Evolutionary conservation across 495 filamentous ascomycete genomes (phyloP), one percentile per base, ranked within the genome.

Genomic region (Aspergillus avenaceus): DNA sequence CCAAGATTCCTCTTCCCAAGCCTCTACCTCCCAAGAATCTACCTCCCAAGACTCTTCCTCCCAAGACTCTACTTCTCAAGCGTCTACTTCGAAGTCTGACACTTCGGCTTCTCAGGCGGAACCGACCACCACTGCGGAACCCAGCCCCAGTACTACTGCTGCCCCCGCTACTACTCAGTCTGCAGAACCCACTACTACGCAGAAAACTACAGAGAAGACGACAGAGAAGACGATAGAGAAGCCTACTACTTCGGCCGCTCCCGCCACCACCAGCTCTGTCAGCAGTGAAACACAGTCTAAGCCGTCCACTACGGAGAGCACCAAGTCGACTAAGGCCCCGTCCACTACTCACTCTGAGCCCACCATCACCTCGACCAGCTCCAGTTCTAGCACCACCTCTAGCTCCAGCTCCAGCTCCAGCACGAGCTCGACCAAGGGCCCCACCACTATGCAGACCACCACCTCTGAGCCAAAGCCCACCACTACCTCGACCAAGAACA

Each of bases 361-460:
- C 52, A 61, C 14, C 76, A 80, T 61, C 60, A 64, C 13, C 61
- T 67, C 21, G 4, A 62, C 72, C 43, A 43, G 71, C 16, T 65
- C 68, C 47, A 70, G 69, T 34, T 66, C 72, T 0, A 55, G 79
- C 49, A 49, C 75, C 6, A 72, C 76, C 40, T 69, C 73, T 40
- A 76, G 78, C 49, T 69, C 70, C 18, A 74, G 11, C 21, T 64
- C 68, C 47, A 70, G 69, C 36, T 66, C 72, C 0, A 55, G 79
- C 48, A 48, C 75, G 6, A 73, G 76, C 43, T 69, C 75, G 8
- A 72, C 70, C 26, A 51, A 26, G 32, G 46, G 14, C n/a, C 34
- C 46, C 16, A 49, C 34, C 5, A 37, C 46, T 34, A 31, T 45
- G 16, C 42, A 45, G 8, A 45, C 55, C 28, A 62, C 60, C 8